These are phyloP conservation scores for Monilinia fructicola DNA, from an alignment of 2,329 filamentous ascomycete genomes.

Conservation along the genomic window DNA sequence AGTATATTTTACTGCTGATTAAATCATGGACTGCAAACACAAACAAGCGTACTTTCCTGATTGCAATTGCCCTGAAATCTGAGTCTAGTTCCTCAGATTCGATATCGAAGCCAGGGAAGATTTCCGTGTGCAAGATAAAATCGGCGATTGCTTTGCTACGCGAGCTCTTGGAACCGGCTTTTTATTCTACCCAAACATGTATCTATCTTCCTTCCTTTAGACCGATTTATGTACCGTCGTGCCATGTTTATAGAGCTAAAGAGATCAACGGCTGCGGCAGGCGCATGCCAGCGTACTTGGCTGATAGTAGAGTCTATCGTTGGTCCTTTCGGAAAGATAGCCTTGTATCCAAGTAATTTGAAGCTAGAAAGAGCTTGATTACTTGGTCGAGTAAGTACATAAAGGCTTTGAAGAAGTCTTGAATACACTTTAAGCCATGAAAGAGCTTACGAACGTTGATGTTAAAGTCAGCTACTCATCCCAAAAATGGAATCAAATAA, in stretches of 20 bases:
- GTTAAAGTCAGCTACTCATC: too few relatives aligned
- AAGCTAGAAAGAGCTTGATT: too few relatives aligned
- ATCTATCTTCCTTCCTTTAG: constrained; percentile 30
- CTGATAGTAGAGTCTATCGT: constrained; percentile 24
- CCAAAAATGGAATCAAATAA: too few relatives aligned
- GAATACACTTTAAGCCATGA: too few relatives aligned
- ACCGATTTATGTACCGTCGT: constrained; percentile 26
- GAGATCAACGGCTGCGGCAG: constrained; percentile 25
- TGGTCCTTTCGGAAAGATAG: too few relatives aligned
- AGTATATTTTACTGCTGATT: constrained; percentile 25
- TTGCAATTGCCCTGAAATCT: constrained; percentile 3
- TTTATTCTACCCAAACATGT: constrained; percentile 27
- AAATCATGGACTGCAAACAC: constrained; percentile 36
- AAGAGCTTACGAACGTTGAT: too few relatives aligned
- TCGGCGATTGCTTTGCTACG: constrained; percentile 22
- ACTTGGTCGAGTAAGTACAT: too few relatives aligned
- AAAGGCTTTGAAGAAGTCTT: too few relatives aligned
- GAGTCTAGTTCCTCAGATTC: not conserved
- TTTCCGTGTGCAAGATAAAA: constrained; percentile 10
- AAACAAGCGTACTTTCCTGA: constrained; percentile 24
- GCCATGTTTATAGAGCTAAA: constrained; percentile 11
- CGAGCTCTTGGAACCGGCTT: not conserved
- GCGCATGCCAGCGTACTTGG: constrained; percentile 29
- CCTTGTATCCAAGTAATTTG: too few relatives aligned
- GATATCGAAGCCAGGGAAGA: not conserved